A percentile compares a stretch with the other conserved stretches of the same genome.
Evolutionary conservation across 2,329 filamentous ascomycete species (phyloP).

Genomic region (Fusarium sp.): DNA sequence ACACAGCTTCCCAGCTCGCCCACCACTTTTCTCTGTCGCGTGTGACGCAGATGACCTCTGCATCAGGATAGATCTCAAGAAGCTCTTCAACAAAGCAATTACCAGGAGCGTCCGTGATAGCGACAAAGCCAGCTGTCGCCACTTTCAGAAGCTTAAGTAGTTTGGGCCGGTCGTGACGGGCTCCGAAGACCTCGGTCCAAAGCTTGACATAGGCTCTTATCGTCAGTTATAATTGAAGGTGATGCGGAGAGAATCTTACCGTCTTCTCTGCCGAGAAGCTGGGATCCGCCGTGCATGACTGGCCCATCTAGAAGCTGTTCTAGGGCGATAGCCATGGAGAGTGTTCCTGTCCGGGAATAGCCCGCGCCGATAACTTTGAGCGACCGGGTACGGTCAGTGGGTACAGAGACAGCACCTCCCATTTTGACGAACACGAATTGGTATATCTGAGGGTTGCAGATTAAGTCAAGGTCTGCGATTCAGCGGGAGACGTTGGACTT

Average conservation of each 20-base stretch:
- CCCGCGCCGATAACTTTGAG: neutral
- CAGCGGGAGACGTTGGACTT: rapidly evolving
- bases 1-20: neutral
- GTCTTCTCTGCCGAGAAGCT: neutral
- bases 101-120: neutral
- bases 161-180: neutral
- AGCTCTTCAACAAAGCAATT: neutral
- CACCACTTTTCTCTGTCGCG: neutral
- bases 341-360: neutral
- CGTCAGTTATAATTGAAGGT: neutral
- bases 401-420: neutral
- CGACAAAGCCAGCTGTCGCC: neutral
- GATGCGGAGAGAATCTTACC: rapidly evolving
- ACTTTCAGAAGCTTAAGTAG: neutral
- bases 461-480: rapidly evolving
- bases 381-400: neutral
- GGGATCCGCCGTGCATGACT: neutral
- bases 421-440: rapidly evolving
- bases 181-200: neutral
- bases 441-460: neutral
- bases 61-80: neutral
- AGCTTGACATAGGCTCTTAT: neutral
- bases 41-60: neutral
- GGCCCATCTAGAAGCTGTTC: neutral
- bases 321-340: neutral